Base-by-base conservation (phyloP, 345 rosid genomes). In the Corchorus olitorius region DNA sequence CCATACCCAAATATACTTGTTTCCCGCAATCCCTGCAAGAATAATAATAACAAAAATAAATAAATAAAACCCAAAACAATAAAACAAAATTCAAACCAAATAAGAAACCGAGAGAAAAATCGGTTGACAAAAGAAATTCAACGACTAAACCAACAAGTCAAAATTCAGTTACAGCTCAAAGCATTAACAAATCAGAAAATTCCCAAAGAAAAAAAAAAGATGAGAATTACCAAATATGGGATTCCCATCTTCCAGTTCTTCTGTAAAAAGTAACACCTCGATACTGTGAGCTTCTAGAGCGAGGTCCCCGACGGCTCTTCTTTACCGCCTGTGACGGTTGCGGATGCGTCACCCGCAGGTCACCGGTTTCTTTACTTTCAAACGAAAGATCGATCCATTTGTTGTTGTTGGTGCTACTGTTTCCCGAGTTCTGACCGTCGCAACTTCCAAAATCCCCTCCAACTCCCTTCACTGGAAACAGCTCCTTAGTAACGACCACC, bases 161-260 rank as follows among this genome's bases (percentile, higher is more conserved):
- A 78, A 75, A 49, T 58, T 78, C 53, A 74, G 64, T 65, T 19
- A 43, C 63, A 65, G 19, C 20, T 10, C 17, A 67, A 61, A 16
- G 15, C 17, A 50, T 45, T 70, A 65, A 53, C 46, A 50, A 56
- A 60, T 71, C 41, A 43, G 43, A 59, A 58, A 41, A 2, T 56
- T 74, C n/a, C n/a, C 62, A 17, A 39, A 4, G 0, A 4, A 22
- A 58, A 48, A 4, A 22, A 58, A 48, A 55, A 10, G n/a, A 55
- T 20, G 54, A 60, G 58, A 65, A 64, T 37, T 52, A 94, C 99
- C 99, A 95, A 61, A 95, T 95, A 86, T 95, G 99, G 20, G 99
- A 95, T 77, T 93, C 99, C 99, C 99, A 95, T 68, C 99, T 77
- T 20, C 99, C 98, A 19, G 99, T 95, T 74, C 99, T 90, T 77